Base-by-base conservation (phyloP, 2,329 filamentous ascomycete species). In the Colletotrichum endophyticum region DNA sequence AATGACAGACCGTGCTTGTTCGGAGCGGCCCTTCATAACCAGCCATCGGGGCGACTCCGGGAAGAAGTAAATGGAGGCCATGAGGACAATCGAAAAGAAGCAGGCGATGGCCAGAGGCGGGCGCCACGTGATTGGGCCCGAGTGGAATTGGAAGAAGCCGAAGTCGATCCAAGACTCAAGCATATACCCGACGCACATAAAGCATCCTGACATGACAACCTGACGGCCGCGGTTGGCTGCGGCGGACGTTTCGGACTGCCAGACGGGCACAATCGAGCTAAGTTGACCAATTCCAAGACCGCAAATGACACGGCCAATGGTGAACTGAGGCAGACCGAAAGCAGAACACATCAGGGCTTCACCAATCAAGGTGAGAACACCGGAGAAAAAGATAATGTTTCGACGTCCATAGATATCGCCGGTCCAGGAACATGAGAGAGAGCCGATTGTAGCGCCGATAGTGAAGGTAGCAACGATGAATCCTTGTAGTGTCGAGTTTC, bases 331-430 rank as follows among this genome's bases (percentile, higher is more conserved):
- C 6, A 90, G 84, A 5, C 80, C 72, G 79, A 87, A 90, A 6
- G 89, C 83, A 22, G 87, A 85, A 25, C 84, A 84, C 78, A 90
- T 88, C 44, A 91, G 82, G 34, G 85, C 83, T 67, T 87, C 87
- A 27, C 88, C 89, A 59, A 91, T 80, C 5, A 88, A 83, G 84
- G 90, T 89, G 78, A 90, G 87, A 19, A 84, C 78, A 5, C 85
- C 88, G 6, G 87, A 88, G 12, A 86, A 69, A 79, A 89, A 88
- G 75, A 90, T 89, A 7, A 88, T 88, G 77, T 85, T 85, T 62
- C 87, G 85, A 30, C 90, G 87, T 36, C 90, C 90, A 16, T 90
- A 86, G 19, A 83, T 82, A 70, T 91, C 88, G 64, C 89, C 90
- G 25, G 78, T 79, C 76, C 78, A 81, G 3, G 78, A 78, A 81